Conservation (phyloP, 148 eudicot species). For the Salicornia ramosissima region DNA sequence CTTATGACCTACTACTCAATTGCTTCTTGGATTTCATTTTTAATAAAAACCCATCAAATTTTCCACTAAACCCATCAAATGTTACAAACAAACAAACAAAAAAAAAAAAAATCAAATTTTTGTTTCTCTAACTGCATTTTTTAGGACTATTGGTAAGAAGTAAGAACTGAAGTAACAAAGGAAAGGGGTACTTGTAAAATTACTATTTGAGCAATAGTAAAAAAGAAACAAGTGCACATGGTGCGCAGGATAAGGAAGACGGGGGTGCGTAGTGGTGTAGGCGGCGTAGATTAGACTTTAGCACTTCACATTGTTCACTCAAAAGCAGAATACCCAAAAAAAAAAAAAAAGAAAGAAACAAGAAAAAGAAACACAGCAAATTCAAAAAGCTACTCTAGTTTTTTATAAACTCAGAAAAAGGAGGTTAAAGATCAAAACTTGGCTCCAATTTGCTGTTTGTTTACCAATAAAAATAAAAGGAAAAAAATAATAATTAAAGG, state of each 20-base stretch:
- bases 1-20: constrained; percentile 38
- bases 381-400: constrained; percentile 25
- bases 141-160: background rate
- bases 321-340: constrained; percentile 12
- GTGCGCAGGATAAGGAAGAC: constrained; percentile 25
- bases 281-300: constrained; percentile 26
- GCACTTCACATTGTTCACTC: constrained; percentile 28
- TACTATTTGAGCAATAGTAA: constrained; percentile 17
- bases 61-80: constrained; percentile 6
- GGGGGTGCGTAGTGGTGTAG: constrained; percentile 18
- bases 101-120: no score
- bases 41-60: constrained; percentile 23
- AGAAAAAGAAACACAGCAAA: constrained; percentile 16
- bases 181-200: constrained; percentile 14
- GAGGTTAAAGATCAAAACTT: constrained; percentile 28
- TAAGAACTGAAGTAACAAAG: no score
- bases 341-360: constrained; percentile 3
- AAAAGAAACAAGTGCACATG: background rate
- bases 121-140: background rate
- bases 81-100: background rate
- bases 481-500: constrained; percentile 14
- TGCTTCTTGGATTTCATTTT: constrained; percentile 24
- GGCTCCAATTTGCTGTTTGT: constrained; percentile 22
- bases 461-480: background rate
- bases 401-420: constrained; percentile 16